Evolutionary conservation across 2,329 filamentous ascomycete species (phyloP).

Genomic region (Exophiala viscosa): DNA sequence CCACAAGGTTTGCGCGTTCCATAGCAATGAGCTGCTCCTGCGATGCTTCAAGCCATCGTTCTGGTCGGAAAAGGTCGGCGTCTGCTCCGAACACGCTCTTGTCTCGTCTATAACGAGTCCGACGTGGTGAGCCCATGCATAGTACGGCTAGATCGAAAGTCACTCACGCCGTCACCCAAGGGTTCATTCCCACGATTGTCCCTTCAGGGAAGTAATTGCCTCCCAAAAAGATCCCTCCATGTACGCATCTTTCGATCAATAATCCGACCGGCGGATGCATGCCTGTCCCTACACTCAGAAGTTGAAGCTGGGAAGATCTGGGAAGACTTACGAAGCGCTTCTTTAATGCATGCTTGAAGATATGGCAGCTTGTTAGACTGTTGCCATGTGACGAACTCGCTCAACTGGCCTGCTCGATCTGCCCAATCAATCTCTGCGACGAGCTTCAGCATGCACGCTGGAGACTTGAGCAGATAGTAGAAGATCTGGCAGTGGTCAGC

Average conservation of each 20-base stretch:
- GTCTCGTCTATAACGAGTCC: conserved; percentile 6
- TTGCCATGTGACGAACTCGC: conserved; percentile 15
- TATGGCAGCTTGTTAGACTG: conserved; percentile 19
- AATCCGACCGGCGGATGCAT: conserved; percentile 29
- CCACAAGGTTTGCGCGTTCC: conserved; percentile 35
- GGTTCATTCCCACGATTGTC: conserved; percentile 25
- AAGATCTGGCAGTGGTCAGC: conserved; percentile 6
- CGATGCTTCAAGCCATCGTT: conserved; percentile 62
- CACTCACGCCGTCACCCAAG: conserved; percentile 19
- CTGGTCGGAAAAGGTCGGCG: conserved; percentile 62
- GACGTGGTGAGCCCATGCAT: neutral
- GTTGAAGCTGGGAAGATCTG: neutral
- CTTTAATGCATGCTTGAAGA: conserved; percentile 23
- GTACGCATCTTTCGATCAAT: conserved; percentile 28
- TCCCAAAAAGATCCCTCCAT: conserved; percentile 14
- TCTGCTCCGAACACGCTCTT: conserved; percentile 47
- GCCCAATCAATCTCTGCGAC: conserved; percentile 19
- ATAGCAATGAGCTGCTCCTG: conserved; percentile 45
- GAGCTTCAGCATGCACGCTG: conserved; percentile 9
- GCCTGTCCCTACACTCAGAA: conserved; percentile 5
- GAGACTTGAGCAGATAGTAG: conserved; percentile 48
- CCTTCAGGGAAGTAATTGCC: conserved; percentile 21
- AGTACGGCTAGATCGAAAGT: neutral
- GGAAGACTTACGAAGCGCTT: conserved; percentile 19
- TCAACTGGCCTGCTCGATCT: conserved; percentile 12